Conservation (phyloP, 2,329 filamentous ascomycete species). For the Mollisia scopiformis region DNA sequence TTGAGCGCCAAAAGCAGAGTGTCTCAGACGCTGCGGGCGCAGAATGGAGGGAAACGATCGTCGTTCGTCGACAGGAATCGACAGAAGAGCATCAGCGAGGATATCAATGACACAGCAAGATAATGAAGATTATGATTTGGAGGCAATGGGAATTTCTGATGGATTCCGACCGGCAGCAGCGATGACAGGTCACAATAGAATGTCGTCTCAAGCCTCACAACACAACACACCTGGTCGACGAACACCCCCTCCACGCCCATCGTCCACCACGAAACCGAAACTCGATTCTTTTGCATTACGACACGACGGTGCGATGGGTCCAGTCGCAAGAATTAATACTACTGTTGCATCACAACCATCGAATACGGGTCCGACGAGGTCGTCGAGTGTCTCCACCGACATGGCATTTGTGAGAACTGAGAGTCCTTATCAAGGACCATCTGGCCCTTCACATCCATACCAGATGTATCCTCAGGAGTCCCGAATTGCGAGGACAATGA, state of each 20-base stretch:
- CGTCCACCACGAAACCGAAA: conserved; percentile 55
- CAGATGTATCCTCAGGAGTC: conserved; percentile 84
- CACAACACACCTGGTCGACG: conserved; percentile 28
- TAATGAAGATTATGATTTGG: conserved; percentile 52
- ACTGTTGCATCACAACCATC: conserved; percentile 17
- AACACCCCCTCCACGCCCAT: conserved; percentile 50
- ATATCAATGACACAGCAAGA: conserved; percentile 46
- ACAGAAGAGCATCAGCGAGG: conserved; percentile 47
- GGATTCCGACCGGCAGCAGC: conserved; percentile 47
- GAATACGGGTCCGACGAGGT: conserved; percentile 24
- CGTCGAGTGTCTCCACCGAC: conserved; percentile 34
- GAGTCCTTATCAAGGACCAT: conserved; percentile 61
- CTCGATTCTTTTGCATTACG: conserved; percentile 55
- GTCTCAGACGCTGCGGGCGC: conserved; percentile 18
- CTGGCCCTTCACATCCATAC: conserved; percentile 82
- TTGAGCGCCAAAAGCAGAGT: conserved; percentile 14
- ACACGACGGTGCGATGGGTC: conserved; percentile 51
- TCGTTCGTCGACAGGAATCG: conserved; percentile 37
- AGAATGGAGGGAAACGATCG: conserved; percentile 22
- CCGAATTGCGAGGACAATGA: conserved; percentile 52
- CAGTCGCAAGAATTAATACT: conserved; percentile 25
- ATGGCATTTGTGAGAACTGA: conserved; percentile 40
- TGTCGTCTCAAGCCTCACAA: conserved; percentile 25
- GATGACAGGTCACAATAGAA: conserved; percentile 22
- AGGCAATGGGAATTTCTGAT: conserved; percentile 55